These are phyloP conservation scores for Epicoccum sorghinum DNA, from an alignment of 2,329 filamentous ascomycete genomes.

Conservation along the genomic window DNA sequence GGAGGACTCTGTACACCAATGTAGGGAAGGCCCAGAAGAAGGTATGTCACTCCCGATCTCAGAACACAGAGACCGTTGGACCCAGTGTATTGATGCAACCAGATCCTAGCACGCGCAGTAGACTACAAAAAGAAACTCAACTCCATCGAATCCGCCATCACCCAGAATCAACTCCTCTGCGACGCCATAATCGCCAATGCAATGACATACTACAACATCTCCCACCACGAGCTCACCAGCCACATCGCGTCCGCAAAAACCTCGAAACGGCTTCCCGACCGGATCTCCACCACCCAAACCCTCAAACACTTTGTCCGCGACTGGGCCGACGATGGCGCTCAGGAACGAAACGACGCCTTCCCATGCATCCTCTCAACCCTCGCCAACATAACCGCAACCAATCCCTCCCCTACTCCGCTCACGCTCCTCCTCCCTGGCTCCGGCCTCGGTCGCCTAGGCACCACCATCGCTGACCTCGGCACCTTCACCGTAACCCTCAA, in stretches of 20 bases:
- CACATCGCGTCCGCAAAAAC: constrained; percentile 51
- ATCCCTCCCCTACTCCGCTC: constrained; percentile 16
- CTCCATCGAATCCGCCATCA: constrained; percentile 52
- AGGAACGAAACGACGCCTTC: constrained; percentile 54
- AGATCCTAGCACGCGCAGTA: constrained; percentile 29
- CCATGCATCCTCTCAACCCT: constrained; percentile 43
- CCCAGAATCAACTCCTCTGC: constrained; percentile 55
- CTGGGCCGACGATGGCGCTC: constrained; percentile 58
- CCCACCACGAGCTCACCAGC: constrained; percentile 52
- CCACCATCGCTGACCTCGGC: constrained; percentile 53
- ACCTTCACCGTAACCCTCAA: constrained; percentile 62
- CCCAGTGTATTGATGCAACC: not conserved
- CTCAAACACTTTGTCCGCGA: constrained; percentile 65
- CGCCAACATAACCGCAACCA: not conserved
- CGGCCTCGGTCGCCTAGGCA: constrained; percentile 59
- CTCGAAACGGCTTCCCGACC: constrained; percentile 49
- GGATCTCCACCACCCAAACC: constrained; percentile 58
- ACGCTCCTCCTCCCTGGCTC: constrained; percentile 60
- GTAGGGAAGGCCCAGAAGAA: constrained; percentile 33
- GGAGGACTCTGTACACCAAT: constrained; percentile 31
- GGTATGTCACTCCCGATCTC: constrained; percentile 1
- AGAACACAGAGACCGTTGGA: no score
- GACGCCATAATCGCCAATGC: constrained; percentile 54
- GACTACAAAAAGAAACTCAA: constrained; percentile 52
- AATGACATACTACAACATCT: constrained; percentile 56